phyloP scores from a whole-genome alignment of 148 eudicot species.

The Rhododendron mucronatum region DNA sequence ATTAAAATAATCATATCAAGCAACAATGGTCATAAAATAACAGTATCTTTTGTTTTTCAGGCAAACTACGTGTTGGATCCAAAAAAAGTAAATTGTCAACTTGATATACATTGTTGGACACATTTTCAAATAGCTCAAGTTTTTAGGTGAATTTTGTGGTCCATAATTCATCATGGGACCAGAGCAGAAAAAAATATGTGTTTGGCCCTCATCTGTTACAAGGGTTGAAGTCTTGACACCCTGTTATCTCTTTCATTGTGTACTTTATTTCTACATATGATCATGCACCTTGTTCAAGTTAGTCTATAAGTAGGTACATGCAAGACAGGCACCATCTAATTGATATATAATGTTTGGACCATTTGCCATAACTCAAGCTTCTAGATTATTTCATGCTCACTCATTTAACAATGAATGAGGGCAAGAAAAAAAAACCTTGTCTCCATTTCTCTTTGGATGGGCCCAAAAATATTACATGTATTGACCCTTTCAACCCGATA shows the following conservation, averaged over 20 bases:
- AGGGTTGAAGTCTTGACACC: not conserved
- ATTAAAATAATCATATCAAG: conserved; percentile 2
- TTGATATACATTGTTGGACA: not conserved
- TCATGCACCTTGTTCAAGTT: not conserved
- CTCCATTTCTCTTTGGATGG: not conserved
- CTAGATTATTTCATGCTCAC: not conserved
- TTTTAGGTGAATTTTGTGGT: not conserved
- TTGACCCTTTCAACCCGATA: not conserved
- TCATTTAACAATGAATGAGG: not conserved
- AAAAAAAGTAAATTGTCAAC: not conserved
- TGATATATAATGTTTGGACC: not conserved
- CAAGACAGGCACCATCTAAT: not conserved
- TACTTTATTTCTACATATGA: not conserved
- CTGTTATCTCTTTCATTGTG: not conserved
- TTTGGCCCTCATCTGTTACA: not conserved
- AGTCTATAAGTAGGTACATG: not conserved
- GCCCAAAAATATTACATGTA: not conserved
- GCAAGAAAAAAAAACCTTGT: not conserved
- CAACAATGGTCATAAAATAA: not conserved
- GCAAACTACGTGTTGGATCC: not conserved
- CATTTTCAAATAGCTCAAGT: not conserved
- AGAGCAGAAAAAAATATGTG: not conserved
- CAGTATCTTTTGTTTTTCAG: not conserved
- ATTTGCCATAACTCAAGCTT: not conserved
- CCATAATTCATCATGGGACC: not conserved